Conservation (phyloP, 2,329 filamentous ascomycete genomes). For the Verticillium longisporum region DNA sequence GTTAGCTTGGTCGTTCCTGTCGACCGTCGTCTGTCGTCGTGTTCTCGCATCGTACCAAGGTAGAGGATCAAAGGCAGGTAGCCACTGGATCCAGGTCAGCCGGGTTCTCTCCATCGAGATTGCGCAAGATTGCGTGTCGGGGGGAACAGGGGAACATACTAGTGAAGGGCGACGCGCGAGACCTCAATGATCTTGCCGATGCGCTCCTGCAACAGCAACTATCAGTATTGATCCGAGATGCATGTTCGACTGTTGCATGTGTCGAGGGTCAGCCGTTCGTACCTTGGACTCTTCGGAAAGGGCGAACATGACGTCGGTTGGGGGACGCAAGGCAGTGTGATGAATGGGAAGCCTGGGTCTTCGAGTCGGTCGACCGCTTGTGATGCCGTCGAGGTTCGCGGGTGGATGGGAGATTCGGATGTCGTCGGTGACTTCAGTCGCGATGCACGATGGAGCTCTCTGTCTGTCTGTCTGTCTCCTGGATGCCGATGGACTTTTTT, state of each 20-base stretch:
- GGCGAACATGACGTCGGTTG: constrained; percentile 44
- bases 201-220: constrained; percentile 69
- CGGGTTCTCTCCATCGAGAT: background rate
- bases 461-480: background rate
- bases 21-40: background rate
- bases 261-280: constrained; percentile 12
- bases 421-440: constrained; percentile 8
- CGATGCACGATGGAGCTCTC: background rate
- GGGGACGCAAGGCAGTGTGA: background rate
- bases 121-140: background rate
- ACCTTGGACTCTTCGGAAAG: constrained; percentile 99
- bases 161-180: constrained; percentile 89
- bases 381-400: constrained; percentile 4
- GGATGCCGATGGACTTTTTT: constrained; percentile 2
- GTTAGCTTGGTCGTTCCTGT: constrained; percentile 16
- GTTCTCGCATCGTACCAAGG: constrained; percentile 57
- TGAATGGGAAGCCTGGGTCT: background rate
- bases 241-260: background rate
- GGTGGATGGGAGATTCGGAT: background rate
- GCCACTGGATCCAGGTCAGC: constrained; percentile 55
- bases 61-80: constrained; percentile 97
- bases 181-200: constrained; percentile 95
- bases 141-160: constrained; percentile 51
- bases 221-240: background rate
- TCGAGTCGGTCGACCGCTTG: background rate